Percentiles rank a stretch among this genome's conserved stretches.
Conservation (phyloP, 2,329 filamentous ascomycete species). For the Claviceps sp. region DNA sequence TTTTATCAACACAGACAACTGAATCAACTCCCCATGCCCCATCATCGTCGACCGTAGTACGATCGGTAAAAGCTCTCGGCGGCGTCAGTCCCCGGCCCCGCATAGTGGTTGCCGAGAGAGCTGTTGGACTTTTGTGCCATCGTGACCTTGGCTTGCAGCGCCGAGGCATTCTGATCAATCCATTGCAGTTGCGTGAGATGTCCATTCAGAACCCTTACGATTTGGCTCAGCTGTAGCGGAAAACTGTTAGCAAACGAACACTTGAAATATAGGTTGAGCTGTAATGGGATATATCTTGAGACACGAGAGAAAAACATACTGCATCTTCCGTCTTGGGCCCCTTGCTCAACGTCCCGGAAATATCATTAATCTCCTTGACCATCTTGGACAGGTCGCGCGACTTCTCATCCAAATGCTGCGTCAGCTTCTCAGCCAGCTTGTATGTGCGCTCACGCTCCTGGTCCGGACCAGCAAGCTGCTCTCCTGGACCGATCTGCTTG, state of each 20-base stretch:
- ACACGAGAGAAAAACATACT: slow-evolving; percentile 37
- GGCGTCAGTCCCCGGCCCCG: slow-evolving; percentile 52
- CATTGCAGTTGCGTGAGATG: slow-evolving; percentile 86
- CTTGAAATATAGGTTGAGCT: slow-evolving; percentile 5
- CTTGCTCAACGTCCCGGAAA: slow-evolving; percentile 80
- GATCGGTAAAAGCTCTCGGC: slow-evolving; percentile 86
- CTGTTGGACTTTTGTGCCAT: slow-evolving; percentile 70
- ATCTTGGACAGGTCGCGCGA: slow-evolving; percentile 85
- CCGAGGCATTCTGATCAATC: slow-evolving; percentile 76
- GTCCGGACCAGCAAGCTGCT: slow-evolving; percentile 74
- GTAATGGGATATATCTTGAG: background rate
- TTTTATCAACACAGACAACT: background rate
- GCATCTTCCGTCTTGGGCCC: slow-evolving; percentile 78
- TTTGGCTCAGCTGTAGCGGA: slow-evolving; percentile 65
- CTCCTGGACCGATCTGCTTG: slow-evolving; percentile 61
- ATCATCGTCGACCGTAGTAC: slow-evolving; percentile 61
- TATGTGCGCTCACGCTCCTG: slow-evolving; percentile 94
- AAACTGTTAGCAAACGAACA: slow-evolving; percentile 7
- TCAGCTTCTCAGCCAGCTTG: slow-evolving; percentile 86
- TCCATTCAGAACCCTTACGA: slow-evolving; percentile 86
- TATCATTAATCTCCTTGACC: slow-evolving; percentile 96
- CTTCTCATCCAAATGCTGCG: slow-evolving; percentile 84
- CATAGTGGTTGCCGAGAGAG: slow-evolving; percentile 42
- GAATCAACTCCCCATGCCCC: background rate
- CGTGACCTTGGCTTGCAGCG: slow-evolving; percentile 69